phyloP scores from a whole-genome alignment of 345 rosid genomes.

The Garcia nutans region DNA sequence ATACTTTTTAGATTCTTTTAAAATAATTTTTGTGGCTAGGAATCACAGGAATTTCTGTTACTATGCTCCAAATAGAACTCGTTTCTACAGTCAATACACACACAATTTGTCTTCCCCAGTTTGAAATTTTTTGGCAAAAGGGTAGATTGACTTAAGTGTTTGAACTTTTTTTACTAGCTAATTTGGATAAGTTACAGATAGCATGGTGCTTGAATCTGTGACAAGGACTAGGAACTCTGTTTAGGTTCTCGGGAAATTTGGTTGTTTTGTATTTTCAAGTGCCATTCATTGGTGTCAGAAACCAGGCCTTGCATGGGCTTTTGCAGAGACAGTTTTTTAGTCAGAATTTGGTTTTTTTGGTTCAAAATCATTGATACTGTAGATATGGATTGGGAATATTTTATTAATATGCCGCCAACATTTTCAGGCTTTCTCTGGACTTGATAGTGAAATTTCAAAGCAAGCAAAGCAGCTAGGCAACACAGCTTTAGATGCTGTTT shows the following conservation, averaged over 20 bases:
- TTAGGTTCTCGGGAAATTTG: neutral
- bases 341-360: neutral
- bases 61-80: neutral
- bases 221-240: neutral
- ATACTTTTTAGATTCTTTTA: neutral
- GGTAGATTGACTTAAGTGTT: neutral
- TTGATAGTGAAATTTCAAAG: constrained; percentile 56
- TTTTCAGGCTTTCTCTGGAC: constrained; percentile 93
- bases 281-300: neutral
- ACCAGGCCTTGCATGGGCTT: neutral
- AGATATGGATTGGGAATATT: neutral
- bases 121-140: neutral
- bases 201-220: neutral
- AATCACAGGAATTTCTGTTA: neutral
- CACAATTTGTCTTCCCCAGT: neutral
- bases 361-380: neutral
- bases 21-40: neutral
- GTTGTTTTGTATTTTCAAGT: neutral
- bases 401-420: constrained; percentile 19
- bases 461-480: constrained; percentile 61
- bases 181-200: neutral
- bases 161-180: neutral
- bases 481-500: constrained; percentile 83
- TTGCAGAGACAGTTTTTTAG: neutral
- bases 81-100: neutral